A percentile compares a stretch with the other conserved stretches of the same genome.
phyloP scores from a whole-genome alignment of 768 basidiomycete species.

The Amanita jacksonii region DNA sequence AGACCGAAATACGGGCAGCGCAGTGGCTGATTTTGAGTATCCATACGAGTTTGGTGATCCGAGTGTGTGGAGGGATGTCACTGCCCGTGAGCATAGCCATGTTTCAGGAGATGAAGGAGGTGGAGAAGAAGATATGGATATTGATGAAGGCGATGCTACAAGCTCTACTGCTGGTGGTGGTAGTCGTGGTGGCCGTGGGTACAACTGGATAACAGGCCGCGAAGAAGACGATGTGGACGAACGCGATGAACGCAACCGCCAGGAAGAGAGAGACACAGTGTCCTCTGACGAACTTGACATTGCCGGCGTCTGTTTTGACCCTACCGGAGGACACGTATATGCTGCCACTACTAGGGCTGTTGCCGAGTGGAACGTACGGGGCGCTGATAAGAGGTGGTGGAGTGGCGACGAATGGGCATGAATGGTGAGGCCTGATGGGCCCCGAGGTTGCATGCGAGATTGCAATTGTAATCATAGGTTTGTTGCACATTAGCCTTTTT shows the following conservation, averaged over 20 bases:
- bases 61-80: slow-evolving; percentile 2
- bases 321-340: slow-evolving; percentile 56
- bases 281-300: slow-evolving; percentile 36
- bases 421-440: too few species aligned
- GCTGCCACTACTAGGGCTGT: slow-evolving; percentile 56
- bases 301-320: slow-evolving; percentile 70
- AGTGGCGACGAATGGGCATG: slow-evolving; percentile 37
- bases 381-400: slow-evolving; percentile 71
- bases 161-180: slow-evolving; percentile 5
- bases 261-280: slow-evolving; percentile 12
- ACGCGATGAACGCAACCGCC: slow-evolving; percentile 9
- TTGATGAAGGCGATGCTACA: background rate
- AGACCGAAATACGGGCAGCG: slow-evolving; percentile 5
- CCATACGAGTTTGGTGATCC: slow-evolving; percentile 9
- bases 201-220: slow-evolving; percentile 4
- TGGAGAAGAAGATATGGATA: slow-evolving; percentile 2
- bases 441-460: too few species aligned
- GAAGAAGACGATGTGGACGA: slow-evolving; percentile 11
- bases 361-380: slow-evolving; percentile 69
- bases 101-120: background rate
- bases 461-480: background rate
- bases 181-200: slow-evolving; percentile 6
- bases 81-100: background rate
- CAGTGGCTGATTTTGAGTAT: slow-evolving; percentile 9
- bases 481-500: too few species aligned